Base-by-base conservation (phyloP, 2,329 filamentous ascomycete species). In the Aspergillus fischeri region DNA sequence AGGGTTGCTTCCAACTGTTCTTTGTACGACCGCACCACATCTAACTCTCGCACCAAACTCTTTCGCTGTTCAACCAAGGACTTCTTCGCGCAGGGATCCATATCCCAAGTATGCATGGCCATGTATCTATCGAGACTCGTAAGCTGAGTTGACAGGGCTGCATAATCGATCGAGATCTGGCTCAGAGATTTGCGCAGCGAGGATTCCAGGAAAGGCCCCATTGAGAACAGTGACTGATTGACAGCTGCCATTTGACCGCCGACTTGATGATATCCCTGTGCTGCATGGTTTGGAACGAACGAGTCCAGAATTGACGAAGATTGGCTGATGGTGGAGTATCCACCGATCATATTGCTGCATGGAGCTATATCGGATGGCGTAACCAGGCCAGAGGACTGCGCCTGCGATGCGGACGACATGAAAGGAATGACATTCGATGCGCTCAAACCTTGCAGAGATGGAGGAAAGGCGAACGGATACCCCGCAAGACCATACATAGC, bases 121-220 rank as follows among this genome's bases (percentile, higher is more conserved):
- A 74, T 70, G 49, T 76, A 70, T 53, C 71, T 70, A 48, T 77
- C 74, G 25, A 77, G 62, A 41, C 66, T 69, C 6, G 67, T 65
- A 14, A 77, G 68, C 50, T 76, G 65, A 6, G 64, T 59, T 14
- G 69, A 69, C 21, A 75, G 60, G 24, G 54, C 61, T 25, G 70
- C 68, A 52, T 68, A 65, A 38, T 70, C 67, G 49, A 66, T 68
- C 5, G 61, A 60, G 24, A 67, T 65, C 20, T 69, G 67, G 41
- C 72, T 67, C n/a, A 73, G 52, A 25, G 68, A 62, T 47, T 64
- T 66, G 28, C 62, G 59, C 14, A 60, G 57, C 11, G 57, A 32
- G 29, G 55, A 49, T 29, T 67, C 62, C 29, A 59, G 59, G 21
- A 55, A 35, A 45, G 49, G 48, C 14, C 52, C 54, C 14, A 49